Conservation (phyloP, 768 basidiomycete species). For the Leccinum uliginosum region DNA sequence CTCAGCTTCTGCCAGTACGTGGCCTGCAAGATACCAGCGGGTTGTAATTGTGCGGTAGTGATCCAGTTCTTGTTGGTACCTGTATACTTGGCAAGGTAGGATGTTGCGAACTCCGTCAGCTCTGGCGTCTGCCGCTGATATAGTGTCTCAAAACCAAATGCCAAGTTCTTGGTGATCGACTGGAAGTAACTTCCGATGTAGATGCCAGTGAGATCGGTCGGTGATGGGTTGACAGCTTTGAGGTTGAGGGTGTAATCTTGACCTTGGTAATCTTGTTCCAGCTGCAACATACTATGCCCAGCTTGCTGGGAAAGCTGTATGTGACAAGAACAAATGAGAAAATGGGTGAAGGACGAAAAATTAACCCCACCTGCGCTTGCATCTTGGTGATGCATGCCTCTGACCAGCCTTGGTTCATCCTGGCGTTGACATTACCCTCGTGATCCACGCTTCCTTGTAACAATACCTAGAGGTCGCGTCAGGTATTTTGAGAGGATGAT, state of each 20-base stretch:
- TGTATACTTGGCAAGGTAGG: constrained; percentile 80
- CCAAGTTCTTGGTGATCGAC: constrained; percentile 85
- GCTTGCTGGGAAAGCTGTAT: constrained; percentile 65
- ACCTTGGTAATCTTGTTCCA: constrained; percentile 93
- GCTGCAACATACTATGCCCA: constrained; percentile 86
- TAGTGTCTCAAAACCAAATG: constrained; percentile 81
- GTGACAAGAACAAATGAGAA: constrained; percentile 11
- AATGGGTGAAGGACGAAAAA: background rate
- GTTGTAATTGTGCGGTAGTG: constrained; percentile 86
- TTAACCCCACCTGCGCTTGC: constrained; percentile 71
- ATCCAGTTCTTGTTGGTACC: constrained; percentile 77
- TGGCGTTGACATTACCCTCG: constrained; percentile 84
- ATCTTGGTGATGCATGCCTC: constrained; percentile 73
- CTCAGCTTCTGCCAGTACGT: constrained; percentile 97
- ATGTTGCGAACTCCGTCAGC: constrained; percentile 63
- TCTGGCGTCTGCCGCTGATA: constrained; percentile 76
- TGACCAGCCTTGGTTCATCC: constrained; percentile 88
- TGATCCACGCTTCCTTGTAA: constrained; percentile 93
- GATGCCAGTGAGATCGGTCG: constrained; percentile 83
- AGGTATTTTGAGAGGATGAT: constrained; percentile 18
- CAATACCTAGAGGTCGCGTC: constrained; percentile 57
- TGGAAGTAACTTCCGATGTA: constrained; percentile 91
- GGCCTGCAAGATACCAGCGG: constrained; percentile 77
- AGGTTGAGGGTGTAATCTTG: constrained; percentile 80
- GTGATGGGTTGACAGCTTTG: constrained; percentile 90